Evolutionary conservation across 192 early-diverging fungal species (phyloP).

Genomic region (Mortierella hygrophila): DNA sequence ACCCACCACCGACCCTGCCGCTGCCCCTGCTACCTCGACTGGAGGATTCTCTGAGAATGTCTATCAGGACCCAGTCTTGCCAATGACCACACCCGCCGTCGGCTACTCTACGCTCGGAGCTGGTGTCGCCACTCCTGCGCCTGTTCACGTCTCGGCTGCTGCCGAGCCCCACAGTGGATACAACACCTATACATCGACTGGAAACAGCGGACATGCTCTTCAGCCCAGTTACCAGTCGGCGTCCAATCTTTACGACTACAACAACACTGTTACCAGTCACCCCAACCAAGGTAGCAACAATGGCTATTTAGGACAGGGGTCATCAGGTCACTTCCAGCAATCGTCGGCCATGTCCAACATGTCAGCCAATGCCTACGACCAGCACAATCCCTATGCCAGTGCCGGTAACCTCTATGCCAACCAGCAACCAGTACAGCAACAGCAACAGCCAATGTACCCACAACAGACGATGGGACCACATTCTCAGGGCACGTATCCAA

Average conservation of each 20-base stretch:
- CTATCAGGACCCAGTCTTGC: constrained; percentile 26
- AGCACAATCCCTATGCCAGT: constrained; percentile 23
- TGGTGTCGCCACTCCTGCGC: constrained; percentile 14
- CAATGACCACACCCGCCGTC: constrained; percentile 11
- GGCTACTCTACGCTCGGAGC: neutral
- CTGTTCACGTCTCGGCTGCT: constrained; percentile 4
- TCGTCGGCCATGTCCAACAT: constrained; percentile 27
- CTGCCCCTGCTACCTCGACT: neutral
- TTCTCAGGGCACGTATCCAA: constrained; percentile 19
- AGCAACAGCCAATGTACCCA: constrained; percentile 14
- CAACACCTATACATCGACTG: constrained; percentile 18
- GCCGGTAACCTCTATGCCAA: constrained; percentile 20
- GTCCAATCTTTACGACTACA: constrained; percentile 23
- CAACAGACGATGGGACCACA: neutral
- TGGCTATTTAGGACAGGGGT: neutral
- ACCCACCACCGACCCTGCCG: constrained; percentile 13
- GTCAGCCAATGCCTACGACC: constrained; percentile 22
- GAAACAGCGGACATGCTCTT: constrained; percentile 15
- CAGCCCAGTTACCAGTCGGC: constrained; percentile 36
- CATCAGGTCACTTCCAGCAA: constrained; percentile 27
- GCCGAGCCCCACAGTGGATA: neutral
- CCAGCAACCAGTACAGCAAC: neutral
- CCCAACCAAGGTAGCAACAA: neutral
- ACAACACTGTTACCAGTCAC: neutral
- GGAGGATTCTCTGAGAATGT: constrained; percentile 33